These are phyloP conservation scores for Lunularia cruciata DNA, from an alignment of 225 moss, liverwort and hornwort genomes.

Conservation along the genomic window DNA sequence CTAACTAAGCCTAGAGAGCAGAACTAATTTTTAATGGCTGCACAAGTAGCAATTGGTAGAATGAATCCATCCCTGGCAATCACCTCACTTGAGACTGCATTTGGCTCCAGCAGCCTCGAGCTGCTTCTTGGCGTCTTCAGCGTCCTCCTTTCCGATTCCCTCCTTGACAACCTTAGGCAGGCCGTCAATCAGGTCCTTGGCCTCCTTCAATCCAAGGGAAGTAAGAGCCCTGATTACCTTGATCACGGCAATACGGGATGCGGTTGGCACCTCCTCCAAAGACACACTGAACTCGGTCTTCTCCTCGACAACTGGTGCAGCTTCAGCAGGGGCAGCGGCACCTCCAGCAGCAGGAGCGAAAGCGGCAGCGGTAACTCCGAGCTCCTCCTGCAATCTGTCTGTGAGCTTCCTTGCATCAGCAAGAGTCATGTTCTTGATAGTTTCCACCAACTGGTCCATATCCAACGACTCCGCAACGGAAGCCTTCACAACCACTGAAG, in stretches of 20 bases:
- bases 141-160: constrained; percentile 68
- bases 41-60: too few relatives aligned
- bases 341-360: constrained; percentile 44
- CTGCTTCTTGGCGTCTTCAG: constrained; percentile 69
- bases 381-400: constrained; percentile 58
- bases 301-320: constrained; percentile 68
- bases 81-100: constrained; percentile 59
- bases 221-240: constrained; percentile 76
- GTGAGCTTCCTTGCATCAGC: constrained; percentile 61
- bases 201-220: constrained; percentile 75
- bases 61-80: neutral
- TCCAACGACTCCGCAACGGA: constrained; percentile 42
- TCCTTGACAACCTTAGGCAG: constrained; percentile 92
- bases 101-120: constrained; percentile 69
- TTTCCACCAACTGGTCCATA: constrained; percentile 52
- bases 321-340: constrained; percentile 51
- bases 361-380: constrained; percentile 68
- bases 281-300: constrained; percentile 73
- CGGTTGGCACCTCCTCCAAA: constrained; percentile 58
- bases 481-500: constrained; percentile 16
- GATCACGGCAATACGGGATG: constrained; percentile 70
- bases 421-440: constrained; percentile 54
- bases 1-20: too few relatives aligned
- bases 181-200: constrained; percentile 83
- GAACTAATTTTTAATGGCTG: too few relatives aligned